Evolutionary conservation across 2,329 filamentous ascomycete genomes (phyloP).

Genomic region (Cladosporium colombiae): DNA sequence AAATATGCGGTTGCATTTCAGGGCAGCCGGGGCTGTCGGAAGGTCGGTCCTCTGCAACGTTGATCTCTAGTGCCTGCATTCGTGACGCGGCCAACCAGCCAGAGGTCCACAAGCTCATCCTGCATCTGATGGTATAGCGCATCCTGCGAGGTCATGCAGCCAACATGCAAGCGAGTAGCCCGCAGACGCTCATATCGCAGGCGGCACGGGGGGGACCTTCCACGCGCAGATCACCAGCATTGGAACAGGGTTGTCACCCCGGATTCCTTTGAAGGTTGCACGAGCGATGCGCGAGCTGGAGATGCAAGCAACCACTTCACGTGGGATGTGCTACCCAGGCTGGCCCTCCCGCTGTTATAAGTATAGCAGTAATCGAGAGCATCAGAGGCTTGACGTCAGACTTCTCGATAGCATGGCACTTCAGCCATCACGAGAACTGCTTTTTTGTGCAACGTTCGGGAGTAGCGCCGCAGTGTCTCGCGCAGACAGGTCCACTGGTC

Average conservation of each 20-base stretch:
- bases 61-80: constrained; percentile 18
- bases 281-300: constrained; percentile 7
- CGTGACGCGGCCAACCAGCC: constrained; percentile 15
- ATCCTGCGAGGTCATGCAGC: constrained; percentile 8
- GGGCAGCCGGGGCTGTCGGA: constrained; percentile 16
- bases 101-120: constrained; percentile 10
- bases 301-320: constrained; percentile 18
- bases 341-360: background rate
- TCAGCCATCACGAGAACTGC: background rate
- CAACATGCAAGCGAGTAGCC: constrained; percentile 11
- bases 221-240: constrained; percentile 11
- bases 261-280: constrained; percentile 5
- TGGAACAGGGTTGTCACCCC: constrained; percentile 7
- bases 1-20: background rate
- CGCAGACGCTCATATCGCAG: background rate
- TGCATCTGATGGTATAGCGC: constrained; percentile 7
- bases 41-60: constrained; percentile 17
- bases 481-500: constrained; percentile 7
- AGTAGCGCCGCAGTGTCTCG: constrained; percentile 4
- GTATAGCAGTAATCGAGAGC: background rate
- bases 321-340: background rate
- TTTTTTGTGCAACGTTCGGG: background rate
- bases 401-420: background rate
- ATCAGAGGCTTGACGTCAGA: background rate
- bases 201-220: constrained; percentile 12